Base-by-base conservation (phyloP, 208 protist genomes). In the Trypanosoma melophagium region DNA sequence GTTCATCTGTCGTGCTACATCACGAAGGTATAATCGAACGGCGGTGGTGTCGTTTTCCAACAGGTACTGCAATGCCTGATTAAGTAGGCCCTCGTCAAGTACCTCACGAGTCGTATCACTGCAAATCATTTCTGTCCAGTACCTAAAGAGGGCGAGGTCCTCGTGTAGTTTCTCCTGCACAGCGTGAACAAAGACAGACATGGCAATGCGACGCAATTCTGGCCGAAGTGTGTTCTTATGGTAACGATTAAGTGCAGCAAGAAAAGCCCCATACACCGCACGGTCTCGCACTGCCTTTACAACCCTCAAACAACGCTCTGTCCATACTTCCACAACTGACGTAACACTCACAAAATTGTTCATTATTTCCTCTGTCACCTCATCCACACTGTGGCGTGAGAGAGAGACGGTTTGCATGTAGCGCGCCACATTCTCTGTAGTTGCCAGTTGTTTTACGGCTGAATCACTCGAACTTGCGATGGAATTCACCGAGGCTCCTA, bases 101-200 rank as follows among this genome's bases (percentile, higher is more conserved):
- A 95, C 68, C 21, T 69, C 51, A 19, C 86, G 80, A 9, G 52
- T 69, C 31, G 58, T 24, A 76, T 95, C 86, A 42, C 83, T 87
- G 7, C 81, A 74, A 47, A 92, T 76, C 59, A 90, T 74, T 53
- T 85, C 72, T 9, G 84, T 80, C 84, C 83, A 95, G 69, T 86
- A 93, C 13, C 61, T 51, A 52, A 91, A 95, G 47, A 95, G 64
- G 52, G 51, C 49, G 5, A 90, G 72, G 42, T 90, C 86, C 57
- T 95, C 86, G 66, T 95, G 72, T 35, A 91, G 59, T 55, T 91
- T 83, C 42, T 71, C 42, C 19, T 73, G 50, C 13, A 95, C 57
- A n/a, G 78, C 79, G 12, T 77, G 60, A 58, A 74, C 47, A 53
- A 94, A 74, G 9, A 71, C 74, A 35, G 56, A 51, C 42, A 89